Evolutionary conservation across 2,329 filamentous ascomycete species (phyloP), one percentile per base, ranked within the genome.

Genomic region (Colletotrichum cuscutae): DNA sequence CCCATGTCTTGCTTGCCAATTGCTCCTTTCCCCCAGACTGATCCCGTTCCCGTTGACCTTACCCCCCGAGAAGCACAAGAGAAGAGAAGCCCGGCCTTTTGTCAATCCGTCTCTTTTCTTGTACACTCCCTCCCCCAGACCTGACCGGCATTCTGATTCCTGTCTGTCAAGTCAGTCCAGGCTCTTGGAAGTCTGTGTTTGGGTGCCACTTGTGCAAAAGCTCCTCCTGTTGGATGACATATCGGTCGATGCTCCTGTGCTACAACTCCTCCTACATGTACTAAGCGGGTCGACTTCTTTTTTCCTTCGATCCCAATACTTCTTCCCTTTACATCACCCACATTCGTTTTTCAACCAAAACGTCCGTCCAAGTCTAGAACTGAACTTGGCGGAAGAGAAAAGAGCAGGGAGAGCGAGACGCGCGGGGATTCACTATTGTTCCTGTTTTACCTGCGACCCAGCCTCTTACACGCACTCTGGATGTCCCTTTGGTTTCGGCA

Each of bases 191-290:
- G 57, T 53, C 56, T 61, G 54, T 26, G 57, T 58, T 52, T 65
- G 37, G 62, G 62, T 69, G 65, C 54, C 59, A 30, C 53, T 64
- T 69, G 54, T 61, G 52, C 59, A 49, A 49, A 49, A 72, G 60
- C 66, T 70, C 56, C 28, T 58, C 54, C 24, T 69, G 30, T 68
- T 72, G 65, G 35, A 72, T 72, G 70, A 72, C 70, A 70, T 72
- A 32, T 52, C 26, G 53, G 9, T 46, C 66, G 60, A 70, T 70
- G 66, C 70, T 72, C 56, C 49, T 49, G 32, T 58, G 24, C 53
- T 60, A 52, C 19, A 8, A 49, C 42, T 49, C 42, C 15, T 54
- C 7, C 49, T 64, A 54, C 61, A 64, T 64, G 61, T 26, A 37
- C 61, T 64, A 64, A 64, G 70, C 70, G 70, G 66, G 54, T 57